These are phyloP conservation scores for Candida broadrunensis DNA, from an alignment of 805 yeast species.

Conservation along the genomic window DNA sequence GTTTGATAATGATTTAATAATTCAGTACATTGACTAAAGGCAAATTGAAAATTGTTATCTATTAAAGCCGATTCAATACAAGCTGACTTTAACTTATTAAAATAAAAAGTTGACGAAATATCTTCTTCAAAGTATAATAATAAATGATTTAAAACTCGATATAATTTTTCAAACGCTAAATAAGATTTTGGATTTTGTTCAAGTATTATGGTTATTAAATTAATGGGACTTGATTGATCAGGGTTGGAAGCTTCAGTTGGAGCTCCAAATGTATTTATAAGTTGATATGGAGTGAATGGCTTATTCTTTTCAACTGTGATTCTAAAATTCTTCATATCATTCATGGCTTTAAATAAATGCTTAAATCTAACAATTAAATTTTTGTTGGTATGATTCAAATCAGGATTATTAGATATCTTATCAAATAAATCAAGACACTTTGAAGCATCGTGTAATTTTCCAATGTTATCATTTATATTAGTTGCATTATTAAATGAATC, in stretches of 20 bases:
- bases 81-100: constrained; percentile 36
- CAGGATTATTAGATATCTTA: neutral
- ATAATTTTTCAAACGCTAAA: constrained; percentile 39
- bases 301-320: constrained; percentile 25
- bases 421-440: constrained; percentile 27
- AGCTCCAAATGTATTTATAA: constrained; percentile 23
- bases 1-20: constrained; percentile 26
- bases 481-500: constrained; percentile 26
- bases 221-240: constrained; percentile 19
- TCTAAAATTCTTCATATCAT: constrained; percentile 33
- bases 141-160: constrained; percentile 39
- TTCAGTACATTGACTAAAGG: constrained; percentile 42
- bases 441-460: constrained; percentile 22
- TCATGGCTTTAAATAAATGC: constrained; percentile 35
- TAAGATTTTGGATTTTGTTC: constrained; percentile 57
- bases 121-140: constrained; percentile 33
- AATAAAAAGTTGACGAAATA: constrained; percentile 13
- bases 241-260: constrained; percentile 2
- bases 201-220: constrained; percentile 40
- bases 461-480: constrained; percentile 30
- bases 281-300: constrained; percentile 38
- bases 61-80: constrained; percentile 69
- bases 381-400: constrained; percentile 1
- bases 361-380: constrained; percentile 17
- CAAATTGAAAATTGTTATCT: constrained; percentile 59